Evolutionary conservation across 306 rosid genomes (phyloP).

Genomic region (Sechiopsis laciniata): DNA sequence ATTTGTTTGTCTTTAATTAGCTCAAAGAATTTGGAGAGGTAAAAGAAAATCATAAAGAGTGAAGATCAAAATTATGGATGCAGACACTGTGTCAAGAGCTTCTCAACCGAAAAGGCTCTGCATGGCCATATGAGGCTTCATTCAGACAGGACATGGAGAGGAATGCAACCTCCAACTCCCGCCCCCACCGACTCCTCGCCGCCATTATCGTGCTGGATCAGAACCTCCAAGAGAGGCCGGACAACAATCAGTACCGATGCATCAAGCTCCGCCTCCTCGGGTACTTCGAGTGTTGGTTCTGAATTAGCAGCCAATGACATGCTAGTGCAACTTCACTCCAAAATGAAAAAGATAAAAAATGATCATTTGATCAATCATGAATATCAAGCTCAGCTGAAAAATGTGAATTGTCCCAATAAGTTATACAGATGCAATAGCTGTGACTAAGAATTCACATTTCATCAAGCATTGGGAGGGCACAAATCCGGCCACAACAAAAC

Average conservation of each 20-base stretch:
- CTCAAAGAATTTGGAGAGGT: too few species aligned
- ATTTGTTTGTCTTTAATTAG: too few species aligned
- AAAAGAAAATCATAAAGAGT: too few species aligned
- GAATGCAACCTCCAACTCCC: conserved; percentile 26
- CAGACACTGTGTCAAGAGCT: too few species aligned
- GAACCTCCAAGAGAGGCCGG: not conserved
- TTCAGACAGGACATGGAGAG: conserved; percentile 32
- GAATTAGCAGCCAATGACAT: too few species aligned
- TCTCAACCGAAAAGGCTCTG: not conserved
- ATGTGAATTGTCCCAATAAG: not conserved
- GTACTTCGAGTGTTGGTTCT: too few species aligned
- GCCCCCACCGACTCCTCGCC: not conserved
- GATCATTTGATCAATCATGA: too few species aligned
- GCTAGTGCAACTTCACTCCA: not conserved
- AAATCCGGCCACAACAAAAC: conserved; percentile 28
- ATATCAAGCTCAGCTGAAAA: not conserved
- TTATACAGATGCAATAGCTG: conserved; percentile 33
- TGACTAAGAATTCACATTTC: conserved; percentile 26
- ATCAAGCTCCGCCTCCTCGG: not conserved
- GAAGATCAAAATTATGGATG: too few species aligned
- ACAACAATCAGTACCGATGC: not conserved
- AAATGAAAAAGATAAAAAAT: too few species aligned
- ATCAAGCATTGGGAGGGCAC: conserved; percentile 51
- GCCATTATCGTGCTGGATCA: not conserved
- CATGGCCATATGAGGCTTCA: conserved; percentile 42